Evolutionary conservation across 208 protist genomes (phyloP).

Genomic region (Leishmania major): DNA sequence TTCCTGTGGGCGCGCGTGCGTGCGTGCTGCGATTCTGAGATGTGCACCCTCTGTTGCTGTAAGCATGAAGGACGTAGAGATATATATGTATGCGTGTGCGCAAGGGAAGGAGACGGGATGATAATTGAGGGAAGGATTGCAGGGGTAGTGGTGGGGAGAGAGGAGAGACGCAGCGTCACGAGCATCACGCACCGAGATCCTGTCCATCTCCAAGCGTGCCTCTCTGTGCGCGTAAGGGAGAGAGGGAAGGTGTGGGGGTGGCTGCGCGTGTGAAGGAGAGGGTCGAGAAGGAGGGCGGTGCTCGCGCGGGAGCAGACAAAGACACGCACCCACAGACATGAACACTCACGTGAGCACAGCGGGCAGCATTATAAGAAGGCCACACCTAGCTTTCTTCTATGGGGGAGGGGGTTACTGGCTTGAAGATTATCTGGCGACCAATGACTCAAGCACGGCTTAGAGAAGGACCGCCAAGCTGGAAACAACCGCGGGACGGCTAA

Average conservation of each 20-base stretch:
- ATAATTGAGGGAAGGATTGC: background rate
- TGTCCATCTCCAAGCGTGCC: background rate
- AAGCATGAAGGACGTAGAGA: background rate
- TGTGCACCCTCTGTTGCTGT: slow-evolving; percentile 4
- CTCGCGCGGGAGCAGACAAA: background rate
- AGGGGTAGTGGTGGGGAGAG: no score
- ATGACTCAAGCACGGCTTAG: background rate
- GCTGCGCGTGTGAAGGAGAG: background rate
- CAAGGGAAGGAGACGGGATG: background rate
- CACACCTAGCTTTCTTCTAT: background rate
- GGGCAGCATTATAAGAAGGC: background rate
- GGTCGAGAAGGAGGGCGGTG: background rate
- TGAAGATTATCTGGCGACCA: background rate
- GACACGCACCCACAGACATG: background rate
- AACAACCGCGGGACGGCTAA: background rate
- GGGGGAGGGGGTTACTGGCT: background rate
- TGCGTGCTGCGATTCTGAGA: slow-evolving; percentile 2
- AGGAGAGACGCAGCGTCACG: background rate
- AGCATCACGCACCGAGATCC: background rate
- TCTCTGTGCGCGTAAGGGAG: background rate
- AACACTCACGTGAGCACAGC: background rate
- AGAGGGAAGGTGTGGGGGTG: background rate
- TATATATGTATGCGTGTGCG: background rate
- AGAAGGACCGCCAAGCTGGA: background rate
- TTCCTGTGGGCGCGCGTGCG: background rate